These are phyloP conservation scores for Xylaria sp. DNA, from an alignment of 495 filamentous ascomycete genomes.

Conservation along the genomic window DNA sequence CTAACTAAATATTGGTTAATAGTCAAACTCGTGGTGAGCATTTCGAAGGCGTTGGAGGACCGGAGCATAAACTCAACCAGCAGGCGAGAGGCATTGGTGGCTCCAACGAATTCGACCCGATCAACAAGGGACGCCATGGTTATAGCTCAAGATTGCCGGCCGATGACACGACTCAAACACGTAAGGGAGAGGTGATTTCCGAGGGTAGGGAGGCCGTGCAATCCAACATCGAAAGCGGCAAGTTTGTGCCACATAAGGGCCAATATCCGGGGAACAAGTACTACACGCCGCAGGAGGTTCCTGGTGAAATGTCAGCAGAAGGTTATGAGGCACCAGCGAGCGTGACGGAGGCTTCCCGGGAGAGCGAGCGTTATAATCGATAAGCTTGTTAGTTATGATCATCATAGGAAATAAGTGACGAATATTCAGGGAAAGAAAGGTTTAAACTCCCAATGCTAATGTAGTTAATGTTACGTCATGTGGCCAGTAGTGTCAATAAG, in stretches of 20 bases:
- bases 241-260: conserved; percentile 30
- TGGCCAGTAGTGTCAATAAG: background rate
- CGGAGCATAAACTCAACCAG: conserved; percentile 42
- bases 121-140: conserved; percentile 22
- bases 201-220: conserved; percentile 35
- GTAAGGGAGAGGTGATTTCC: conserved; percentile 24
- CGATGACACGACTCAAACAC: conserved; percentile 16
- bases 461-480: background rate
- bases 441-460: background rate
- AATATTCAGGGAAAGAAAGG: background rate
- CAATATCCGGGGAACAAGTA: conserved; percentile 38
- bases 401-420: too few relatives aligned
- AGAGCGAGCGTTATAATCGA: conserved; percentile 33
- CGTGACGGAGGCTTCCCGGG: conserved; percentile 33
- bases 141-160: conserved; percentile 12
- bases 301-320: conserved; percentile 41
- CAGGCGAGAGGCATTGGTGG: conserved; percentile 40
- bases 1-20: background rate
- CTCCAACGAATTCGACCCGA: conserved; percentile 29
- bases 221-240: conserved; percentile 30
- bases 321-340: conserved; percentile 40
- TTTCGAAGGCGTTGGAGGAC: conserved; percentile 45
- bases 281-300: conserved; percentile 34
- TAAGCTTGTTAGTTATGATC: background rate
- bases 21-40: conserved; percentile 42